A percentile compares a stretch with the other conserved stretches of the same genome.
These are phyloP conservation scores for Cutaneotrichosporon sp. DNA, from an alignment of 1,284 basidiomycete genomes.

Conservation along the genomic window DNA sequence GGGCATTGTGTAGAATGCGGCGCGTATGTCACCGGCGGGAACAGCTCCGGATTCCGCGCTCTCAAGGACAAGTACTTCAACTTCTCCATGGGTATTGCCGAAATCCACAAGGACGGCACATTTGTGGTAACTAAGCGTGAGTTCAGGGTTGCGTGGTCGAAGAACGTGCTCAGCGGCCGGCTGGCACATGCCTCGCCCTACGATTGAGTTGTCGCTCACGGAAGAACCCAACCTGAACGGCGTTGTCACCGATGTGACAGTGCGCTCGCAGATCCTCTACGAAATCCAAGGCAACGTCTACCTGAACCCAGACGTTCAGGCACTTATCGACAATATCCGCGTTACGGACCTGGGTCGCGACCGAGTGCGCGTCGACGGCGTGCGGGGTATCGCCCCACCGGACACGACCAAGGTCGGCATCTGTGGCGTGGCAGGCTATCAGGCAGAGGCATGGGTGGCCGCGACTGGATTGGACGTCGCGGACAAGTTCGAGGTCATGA, in stretches of 20 bases:
- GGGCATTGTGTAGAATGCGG: conserved; percentile 25
- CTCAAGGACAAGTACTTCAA: conserved; percentile 20
- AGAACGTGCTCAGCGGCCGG: not conserved
- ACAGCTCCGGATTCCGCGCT: conserved; percentile 25
- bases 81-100: conserved; percentile 29
- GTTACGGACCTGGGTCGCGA: conserved; percentile 18
- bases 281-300: conserved; percentile 27
- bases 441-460: conserved; percentile 23
- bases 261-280: conserved; percentile 20
- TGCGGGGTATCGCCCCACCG: conserved; percentile 24
- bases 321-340: conserved; percentile 21
- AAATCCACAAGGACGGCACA: conserved; percentile 24
- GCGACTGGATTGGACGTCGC: conserved; percentile 22
- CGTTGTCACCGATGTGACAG: conserved; percentile 11
- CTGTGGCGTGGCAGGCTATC: conserved; percentile 25
- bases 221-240: conserved; percentile 12
- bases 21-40: conserved; percentile 30
- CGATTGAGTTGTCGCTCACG: too few species aligned
- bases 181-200: too few species aligned
- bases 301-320: conserved; percentile 31
- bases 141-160: not conserved
- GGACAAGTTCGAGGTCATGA: conserved; percentile 24
- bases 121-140: conserved; percentile 24
- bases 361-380: conserved; percentile 23
- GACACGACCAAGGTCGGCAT: conserved; percentile 30